Conservation (phyloP, 1,139 yeast genomes). For the Kurtzmaniella quercitrusa region DNA sequence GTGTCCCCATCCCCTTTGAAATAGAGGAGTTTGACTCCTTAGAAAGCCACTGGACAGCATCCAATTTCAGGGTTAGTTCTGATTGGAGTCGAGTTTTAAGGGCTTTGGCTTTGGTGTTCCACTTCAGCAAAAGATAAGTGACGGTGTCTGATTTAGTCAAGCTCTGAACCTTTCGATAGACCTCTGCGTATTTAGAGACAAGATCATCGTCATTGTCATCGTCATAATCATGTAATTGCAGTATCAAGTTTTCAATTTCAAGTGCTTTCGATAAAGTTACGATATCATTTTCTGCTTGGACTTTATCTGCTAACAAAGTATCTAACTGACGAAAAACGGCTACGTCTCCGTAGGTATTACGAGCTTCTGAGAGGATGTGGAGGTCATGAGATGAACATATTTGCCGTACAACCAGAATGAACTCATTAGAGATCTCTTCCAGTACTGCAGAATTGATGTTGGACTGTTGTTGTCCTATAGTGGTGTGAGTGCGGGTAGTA, state of each 20-base stretch:
- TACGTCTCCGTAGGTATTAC: not conserved
- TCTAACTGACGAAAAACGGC: not conserved
- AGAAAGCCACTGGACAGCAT: constrained; percentile 16
- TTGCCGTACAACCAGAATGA: not conserved
- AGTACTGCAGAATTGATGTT: not conserved
- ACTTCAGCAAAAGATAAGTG: not conserved
- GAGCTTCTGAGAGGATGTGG: not conserved
- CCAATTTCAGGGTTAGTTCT: constrained; percentile 6
- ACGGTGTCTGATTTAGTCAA: not conserved
- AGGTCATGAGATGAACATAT: not conserved
- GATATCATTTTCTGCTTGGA: not conserved
- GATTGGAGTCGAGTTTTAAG: constrained; percentile 1
- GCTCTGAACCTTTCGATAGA: not conserved
- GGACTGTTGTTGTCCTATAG: no score
- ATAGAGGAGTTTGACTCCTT: not conserved
- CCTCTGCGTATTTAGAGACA: not conserved
- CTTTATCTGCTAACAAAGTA: not conserved
- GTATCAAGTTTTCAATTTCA: not conserved
- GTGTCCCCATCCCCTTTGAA: not conserved
- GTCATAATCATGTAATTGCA: constrained; percentile 1
- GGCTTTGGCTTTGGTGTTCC: not conserved
- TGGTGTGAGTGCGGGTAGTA: no score
- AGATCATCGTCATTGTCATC: no score
- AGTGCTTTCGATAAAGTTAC: not conserved
- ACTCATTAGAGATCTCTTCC: not conserved